Evolutionary conservation across 768 basidiomycete genomes (phyloP).

Genomic region (Mycena metata): DNA sequence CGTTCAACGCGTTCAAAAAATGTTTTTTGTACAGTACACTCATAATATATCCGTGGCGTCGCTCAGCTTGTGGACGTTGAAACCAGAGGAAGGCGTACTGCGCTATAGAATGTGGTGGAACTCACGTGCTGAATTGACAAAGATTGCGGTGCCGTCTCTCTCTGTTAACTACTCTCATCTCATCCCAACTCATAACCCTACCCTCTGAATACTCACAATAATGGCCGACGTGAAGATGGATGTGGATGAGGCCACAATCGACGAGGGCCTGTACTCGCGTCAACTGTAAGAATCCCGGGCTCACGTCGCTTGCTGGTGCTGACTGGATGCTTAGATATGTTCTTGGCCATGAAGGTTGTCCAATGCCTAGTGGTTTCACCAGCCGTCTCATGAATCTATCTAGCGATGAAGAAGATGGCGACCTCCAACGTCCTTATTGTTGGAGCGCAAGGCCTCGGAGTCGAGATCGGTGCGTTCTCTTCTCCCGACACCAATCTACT

Average conservation of each 20-base stretch:
- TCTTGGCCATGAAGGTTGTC: conserved; percentile 92
- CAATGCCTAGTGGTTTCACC: conserved; percentile 3
- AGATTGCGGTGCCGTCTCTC: conserved; percentile 20
- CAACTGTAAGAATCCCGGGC: conserved; percentile 77
- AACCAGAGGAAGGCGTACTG: background rate
- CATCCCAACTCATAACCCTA: conserved; percentile 32
- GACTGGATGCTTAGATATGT: conserved; percentile 75
- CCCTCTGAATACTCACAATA: conserved; percentile 31
- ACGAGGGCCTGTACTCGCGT: conserved; percentile 94
- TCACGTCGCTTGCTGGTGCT: conserved; percentile 33
- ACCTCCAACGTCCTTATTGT: conserved; percentile 94
- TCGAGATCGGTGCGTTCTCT: conserved; percentile 82
- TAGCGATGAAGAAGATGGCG: conserved; percentile 99
- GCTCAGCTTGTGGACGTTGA: background rate
- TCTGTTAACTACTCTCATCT: background rate
- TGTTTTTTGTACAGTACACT: conserved; percentile 10
- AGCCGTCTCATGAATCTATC: conserved; percentile 19
- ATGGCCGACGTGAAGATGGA: conserved; percentile 72
- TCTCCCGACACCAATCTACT: conserved; percentile 17
- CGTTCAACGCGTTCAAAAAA: too few relatives aligned
- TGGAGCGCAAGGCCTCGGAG: conserved; percentile 92
- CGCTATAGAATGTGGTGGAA: conserved; percentile 22
- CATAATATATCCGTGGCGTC: background rate
- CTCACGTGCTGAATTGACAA: conserved; percentile 4
- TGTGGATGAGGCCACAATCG: conserved; percentile 88